Conservation (phyloP, 1,284 basidiomycete species). For the Leccinum pallidistipes region DNA sequence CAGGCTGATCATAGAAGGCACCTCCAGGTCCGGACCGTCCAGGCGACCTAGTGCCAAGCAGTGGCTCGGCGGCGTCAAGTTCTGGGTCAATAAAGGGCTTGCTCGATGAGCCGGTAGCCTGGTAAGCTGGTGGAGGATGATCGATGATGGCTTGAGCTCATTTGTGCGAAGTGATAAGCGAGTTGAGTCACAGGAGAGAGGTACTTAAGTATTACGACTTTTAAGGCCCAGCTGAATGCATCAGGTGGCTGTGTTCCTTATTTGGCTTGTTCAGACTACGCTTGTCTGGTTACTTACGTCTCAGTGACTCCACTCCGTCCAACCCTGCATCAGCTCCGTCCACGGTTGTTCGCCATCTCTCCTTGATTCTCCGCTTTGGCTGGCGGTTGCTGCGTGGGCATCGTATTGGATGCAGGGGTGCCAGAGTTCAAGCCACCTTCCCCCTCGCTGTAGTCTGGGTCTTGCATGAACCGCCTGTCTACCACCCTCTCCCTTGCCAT, state of each 20-base stretch:
- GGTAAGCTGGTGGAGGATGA: slow-evolving; percentile 53
- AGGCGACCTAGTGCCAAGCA: slow-evolving; percentile 46
- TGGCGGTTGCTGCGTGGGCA: slow-evolving; percentile 11
- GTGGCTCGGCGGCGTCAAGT: slow-evolving; percentile 43
- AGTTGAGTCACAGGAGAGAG: background rate
- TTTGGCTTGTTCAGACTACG: slow-evolving; percentile 2
- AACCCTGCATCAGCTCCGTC: slow-evolving; percentile 2
- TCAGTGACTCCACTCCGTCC: background rate
- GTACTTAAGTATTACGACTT: background rate
- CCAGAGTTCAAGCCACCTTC: slow-evolving; percentile 7
- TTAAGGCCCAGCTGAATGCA: slow-evolving; percentile 23
- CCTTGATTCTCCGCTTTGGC: slow-evolving; percentile 2
- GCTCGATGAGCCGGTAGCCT: slow-evolving; percentile 32
- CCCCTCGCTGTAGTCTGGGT: slow-evolving; percentile 32
- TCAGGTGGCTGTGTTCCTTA: slow-evolving; percentile 26
- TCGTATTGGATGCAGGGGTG: slow-evolving; percentile 14
- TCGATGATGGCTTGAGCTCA: slow-evolving; percentile 28
- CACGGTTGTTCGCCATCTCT: slow-evolving; percentile 5
- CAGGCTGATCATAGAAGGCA: slow-evolving; percentile 70
- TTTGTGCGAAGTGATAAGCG: slow-evolving; percentile 27
- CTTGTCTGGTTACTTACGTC: background rate
- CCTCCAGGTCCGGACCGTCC: slow-evolving; percentile 28
- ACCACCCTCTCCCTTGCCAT: background rate
- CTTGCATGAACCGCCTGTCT: slow-evolving; percentile 23
- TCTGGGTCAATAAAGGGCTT: slow-evolving; percentile 35